Evolutionary conservation across 805 yeast species (phyloP).

Genomic region (Aciculoconidium aculeatum): DNA sequence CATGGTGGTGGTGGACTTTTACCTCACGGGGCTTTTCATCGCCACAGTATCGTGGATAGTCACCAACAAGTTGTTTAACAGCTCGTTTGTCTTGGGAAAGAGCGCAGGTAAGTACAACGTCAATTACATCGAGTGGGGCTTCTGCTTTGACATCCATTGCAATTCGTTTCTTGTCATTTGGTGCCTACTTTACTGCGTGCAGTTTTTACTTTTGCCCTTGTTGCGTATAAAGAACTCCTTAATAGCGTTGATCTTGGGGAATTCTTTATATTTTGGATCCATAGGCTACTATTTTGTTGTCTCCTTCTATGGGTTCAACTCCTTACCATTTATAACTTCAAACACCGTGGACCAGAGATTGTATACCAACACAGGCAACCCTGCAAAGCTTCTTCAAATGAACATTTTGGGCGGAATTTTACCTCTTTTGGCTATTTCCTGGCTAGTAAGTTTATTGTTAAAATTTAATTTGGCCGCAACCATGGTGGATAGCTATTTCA

Average conservation of each 20-base stretch:
- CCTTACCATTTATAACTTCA: conserved; percentile 30
- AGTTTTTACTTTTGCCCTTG: conserved; percentile 70
- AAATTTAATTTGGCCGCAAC: conserved; percentile 70
- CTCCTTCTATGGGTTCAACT: conserved; percentile 79
- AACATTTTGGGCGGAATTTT: conserved; percentile 65
- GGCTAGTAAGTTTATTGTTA: conserved; percentile 52
- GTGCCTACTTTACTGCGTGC: conserved; percentile 68
- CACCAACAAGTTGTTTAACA: conserved; percentile 58
- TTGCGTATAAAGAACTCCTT: conserved; percentile 56
- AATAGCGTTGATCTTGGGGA: conserved; percentile 67
- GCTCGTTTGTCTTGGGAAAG: conserved; percentile 16
- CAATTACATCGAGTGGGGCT: conserved; percentile 77
- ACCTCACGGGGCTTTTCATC: conserved; percentile 59
- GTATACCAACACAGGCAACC: conserved; percentile 35
- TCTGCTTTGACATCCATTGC: conserved; percentile 91
- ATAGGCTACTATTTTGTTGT: conserved; percentile 70
- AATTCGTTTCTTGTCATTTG: conserved; percentile 81
- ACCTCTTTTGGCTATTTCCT: conserved; percentile 50
- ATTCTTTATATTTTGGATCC: conserved; percentile 69
- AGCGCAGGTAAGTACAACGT: conserved; percentile 17
- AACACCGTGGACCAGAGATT: conserved; percentile 4
- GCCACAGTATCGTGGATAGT: conserved; percentile 72
- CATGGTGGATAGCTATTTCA: conserved; percentile 47
- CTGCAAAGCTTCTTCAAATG: conserved; percentile 41
- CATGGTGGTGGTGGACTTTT: conserved; percentile 82